Conservation (phyloP, 2,329 filamentous ascomycete genomes). For the Passalora sequoiae region DNA sequence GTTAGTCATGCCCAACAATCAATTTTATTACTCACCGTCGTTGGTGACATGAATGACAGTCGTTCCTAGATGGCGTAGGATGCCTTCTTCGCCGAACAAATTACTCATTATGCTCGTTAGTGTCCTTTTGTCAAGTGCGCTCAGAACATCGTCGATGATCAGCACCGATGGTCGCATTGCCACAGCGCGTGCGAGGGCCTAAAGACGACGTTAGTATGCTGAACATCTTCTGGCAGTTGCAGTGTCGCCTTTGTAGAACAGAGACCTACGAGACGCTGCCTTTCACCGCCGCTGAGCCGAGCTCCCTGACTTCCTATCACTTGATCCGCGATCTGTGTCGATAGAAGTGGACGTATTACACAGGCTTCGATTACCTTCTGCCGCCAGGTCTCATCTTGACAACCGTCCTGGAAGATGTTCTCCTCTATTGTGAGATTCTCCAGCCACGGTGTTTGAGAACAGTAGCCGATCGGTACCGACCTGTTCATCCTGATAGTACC, state of each 20-base stretch:
- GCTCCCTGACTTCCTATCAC: neutral
- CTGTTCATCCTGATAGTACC: neutral
- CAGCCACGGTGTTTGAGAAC: conserved; percentile 3
- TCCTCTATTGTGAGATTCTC: neutral
- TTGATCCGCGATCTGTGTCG: neutral
- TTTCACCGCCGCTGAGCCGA: neutral
- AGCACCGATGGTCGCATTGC: conserved; percentile 1
- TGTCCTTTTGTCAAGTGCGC: neutral
- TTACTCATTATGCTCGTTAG: neutral
- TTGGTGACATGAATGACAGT: neutral
- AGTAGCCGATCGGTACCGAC: conserved; percentile 3
- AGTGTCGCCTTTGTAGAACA: neutral
- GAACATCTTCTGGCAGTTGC: no score
- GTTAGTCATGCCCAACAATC: no score
- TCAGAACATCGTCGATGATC: neutral
- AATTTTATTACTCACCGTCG: neutral
- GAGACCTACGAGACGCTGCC: neutral
- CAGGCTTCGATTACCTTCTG: neutral
- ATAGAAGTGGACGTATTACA: neutral
- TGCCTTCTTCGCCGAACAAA: neutral
- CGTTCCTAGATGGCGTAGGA: neutral
- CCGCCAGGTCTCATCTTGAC: neutral
- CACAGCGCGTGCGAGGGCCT: conserved; percentile 2
- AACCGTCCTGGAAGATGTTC: neutral
- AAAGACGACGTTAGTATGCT: no score